Conservation (phyloP, 2,329 filamentous ascomycete species). For the Stemphylium lycopersici region DNA sequence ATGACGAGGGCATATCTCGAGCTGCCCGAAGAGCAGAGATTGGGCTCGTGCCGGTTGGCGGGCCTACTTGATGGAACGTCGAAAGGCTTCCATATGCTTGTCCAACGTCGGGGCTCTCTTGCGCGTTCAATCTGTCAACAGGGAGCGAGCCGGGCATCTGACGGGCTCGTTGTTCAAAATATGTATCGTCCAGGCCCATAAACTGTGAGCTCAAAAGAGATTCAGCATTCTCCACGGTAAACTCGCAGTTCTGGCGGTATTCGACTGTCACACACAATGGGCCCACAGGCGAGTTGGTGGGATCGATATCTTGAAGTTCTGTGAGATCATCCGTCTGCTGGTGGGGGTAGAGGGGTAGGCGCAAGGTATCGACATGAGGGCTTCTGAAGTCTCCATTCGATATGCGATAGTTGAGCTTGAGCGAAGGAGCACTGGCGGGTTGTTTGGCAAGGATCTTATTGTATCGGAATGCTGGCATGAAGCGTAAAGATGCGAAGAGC, state of each 20-base stretch:
- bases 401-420: constrained; percentile 83
- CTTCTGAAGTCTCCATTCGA: constrained; percentile 63
- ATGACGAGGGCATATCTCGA: constrained; percentile 60
- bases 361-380: constrained; percentile 70
- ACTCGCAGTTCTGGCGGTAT: constrained; percentile 88
- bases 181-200: constrained; percentile 87
- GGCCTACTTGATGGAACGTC: constrained; percentile 82
- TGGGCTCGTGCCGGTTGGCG: constrained; percentile 78
- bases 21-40: constrained; percentile 81
- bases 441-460: constrained; percentile 75
- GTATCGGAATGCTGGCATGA: constrained; percentile 87
- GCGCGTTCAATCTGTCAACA: constrained; percentile 58
- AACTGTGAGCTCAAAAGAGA: constrained; percentile 90
- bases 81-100: constrained; percentile 90
- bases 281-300: constrained; percentile 85
- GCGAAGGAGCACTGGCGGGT: constrained; percentile 63
- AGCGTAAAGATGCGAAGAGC: constrained; percentile 79
- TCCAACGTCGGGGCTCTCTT: constrained; percentile 65
- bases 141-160: constrained; percentile 78
- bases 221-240: constrained; percentile 90
- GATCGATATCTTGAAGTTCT: constrained; percentile 71
- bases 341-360: constrained; percentile 69
- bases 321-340: constrained; percentile 65
- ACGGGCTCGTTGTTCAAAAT: constrained; percentile 75
- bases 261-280: constrained; percentile 80